These are phyloP conservation scores for Platanus orientalis DNA, from an alignment of 164 flowering plant species.

Conservation along the genomic window DNA sequence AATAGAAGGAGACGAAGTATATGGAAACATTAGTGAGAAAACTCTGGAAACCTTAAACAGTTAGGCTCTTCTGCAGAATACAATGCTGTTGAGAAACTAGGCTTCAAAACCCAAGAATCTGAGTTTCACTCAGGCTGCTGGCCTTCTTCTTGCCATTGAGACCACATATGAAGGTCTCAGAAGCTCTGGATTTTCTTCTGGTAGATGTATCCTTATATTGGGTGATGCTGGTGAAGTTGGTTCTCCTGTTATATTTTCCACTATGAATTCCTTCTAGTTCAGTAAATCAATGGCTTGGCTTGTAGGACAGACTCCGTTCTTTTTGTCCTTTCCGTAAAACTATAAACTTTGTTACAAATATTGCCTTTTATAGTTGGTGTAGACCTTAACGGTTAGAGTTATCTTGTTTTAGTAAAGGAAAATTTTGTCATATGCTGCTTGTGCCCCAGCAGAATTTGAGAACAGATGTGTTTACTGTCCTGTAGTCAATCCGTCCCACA, in stretches of 20 bases:
- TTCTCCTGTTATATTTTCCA: not conserved
- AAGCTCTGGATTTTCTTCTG: constrained; percentile 71
- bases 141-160: constrained; percentile 85
- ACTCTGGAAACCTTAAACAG: constrained; percentile 85
- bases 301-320: too few relatives aligned
- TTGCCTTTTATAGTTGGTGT: too few relatives aligned
- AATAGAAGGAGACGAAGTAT: constrained; percentile 91
- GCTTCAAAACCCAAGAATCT: constrained; percentile 83
- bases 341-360: too few relatives aligned
- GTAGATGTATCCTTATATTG: constrained; percentile 84
- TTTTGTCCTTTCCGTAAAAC: too few relatives aligned
- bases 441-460: too few relatives aligned
- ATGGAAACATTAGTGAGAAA: constrained; percentile 85
- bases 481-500: too few relatives aligned
- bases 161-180: constrained; percentile 93
- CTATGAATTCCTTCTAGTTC: too few relatives aligned
- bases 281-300: too few relatives aligned
- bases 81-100: constrained; percentile 81
- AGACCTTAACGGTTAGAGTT: too few relatives aligned
- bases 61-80: constrained; percentile 86
- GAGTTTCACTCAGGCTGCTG: constrained; percentile 74
- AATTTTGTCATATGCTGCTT: too few relatives aligned
- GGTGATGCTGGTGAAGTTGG: constrained; percentile 97
- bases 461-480: too few relatives aligned
- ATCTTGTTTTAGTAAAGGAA: too few relatives aligned